A percentile compares a stretch with the other conserved stretches of the same genome.
phyloP scores from a whole-genome alignment of 139 green algal species.

The Micractinium conductrix region DNA sequence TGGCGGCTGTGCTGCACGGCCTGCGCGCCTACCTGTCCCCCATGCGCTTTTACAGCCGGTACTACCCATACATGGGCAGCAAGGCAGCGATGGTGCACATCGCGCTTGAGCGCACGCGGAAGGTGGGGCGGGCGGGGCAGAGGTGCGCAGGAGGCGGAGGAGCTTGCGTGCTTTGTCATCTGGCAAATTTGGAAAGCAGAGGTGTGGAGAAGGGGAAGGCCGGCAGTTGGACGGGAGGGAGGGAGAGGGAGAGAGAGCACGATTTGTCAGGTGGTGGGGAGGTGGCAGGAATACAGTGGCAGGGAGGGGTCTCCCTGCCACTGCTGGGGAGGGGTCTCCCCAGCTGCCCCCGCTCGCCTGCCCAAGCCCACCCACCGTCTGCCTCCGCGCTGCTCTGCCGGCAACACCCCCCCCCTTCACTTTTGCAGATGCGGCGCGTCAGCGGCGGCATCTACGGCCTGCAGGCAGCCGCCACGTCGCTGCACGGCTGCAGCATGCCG shows the following conservation, averaged over 20 bases:
- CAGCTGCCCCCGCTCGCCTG: too few relatives aligned
- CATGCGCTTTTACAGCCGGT: conserved; percentile 54
- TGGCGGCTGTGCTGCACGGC: conserved; percentile 8
- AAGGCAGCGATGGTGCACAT: conserved; percentile 57
- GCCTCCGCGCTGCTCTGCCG: too few relatives aligned
- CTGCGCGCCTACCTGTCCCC: conserved; percentile 63
- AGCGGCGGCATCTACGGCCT: conserved; percentile 9
- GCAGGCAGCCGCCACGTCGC: not conserved
- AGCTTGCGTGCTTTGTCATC: too few relatives aligned
- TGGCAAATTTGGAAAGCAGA: too few relatives aligned
- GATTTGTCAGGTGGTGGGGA: not conserved
- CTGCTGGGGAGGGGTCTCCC: too few relatives aligned
- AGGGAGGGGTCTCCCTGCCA: not conserved
- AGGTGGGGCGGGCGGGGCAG: not conserved
- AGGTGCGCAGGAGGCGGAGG: too few relatives aligned
- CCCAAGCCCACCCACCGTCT: too few relatives aligned
- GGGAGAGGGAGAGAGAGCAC: too few relatives aligned
- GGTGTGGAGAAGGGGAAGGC: not conserved
- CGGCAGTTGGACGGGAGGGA: too few relatives aligned
- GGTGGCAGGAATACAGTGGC: not conserved
- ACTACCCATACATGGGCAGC: conserved; percentile 59
- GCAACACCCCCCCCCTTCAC: not conserved
- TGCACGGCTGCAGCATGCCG: conserved; percentile 1
- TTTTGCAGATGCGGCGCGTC: conserved; percentile 21
- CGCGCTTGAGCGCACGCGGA: conserved; percentile 38